These are phyloP conservation scores for Nepenthes mirabilis DNA, from an alignment of 148 eudicot species.

Conservation along the genomic window DNA sequence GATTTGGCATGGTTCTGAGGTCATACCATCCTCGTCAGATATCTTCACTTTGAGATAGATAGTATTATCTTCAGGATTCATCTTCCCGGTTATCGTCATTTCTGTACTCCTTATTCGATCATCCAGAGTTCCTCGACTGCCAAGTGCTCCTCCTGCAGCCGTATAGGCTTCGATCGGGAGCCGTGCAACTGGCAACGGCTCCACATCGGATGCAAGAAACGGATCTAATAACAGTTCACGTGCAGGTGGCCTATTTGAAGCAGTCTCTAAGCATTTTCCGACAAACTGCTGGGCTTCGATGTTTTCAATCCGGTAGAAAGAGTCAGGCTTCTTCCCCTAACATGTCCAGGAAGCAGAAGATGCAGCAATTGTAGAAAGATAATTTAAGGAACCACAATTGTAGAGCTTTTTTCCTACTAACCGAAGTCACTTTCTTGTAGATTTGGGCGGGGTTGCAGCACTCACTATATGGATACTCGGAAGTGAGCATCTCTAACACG, in stretches of 20 bases:
- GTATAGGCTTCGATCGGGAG: constrained; percentile 9
- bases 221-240: constrained; percentile 51
- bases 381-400: neutral
- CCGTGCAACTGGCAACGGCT: constrained; percentile 5
- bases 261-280: constrained; percentile 56
- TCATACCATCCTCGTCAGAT: constrained; percentile 44
- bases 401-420: constrained; percentile 10
- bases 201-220: constrained; percentile 41
- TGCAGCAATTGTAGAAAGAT: neutral
- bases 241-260: constrained; percentile 57
- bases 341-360: neutral
- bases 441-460: constrained; percentile 84
- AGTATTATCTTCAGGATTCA: constrained; percentile 47
- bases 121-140: constrained; percentile 17
- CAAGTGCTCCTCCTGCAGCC: constrained; percentile 8
- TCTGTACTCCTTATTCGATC: constrained; percentile 25
- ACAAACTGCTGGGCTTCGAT: constrained; percentile 50
- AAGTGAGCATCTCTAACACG: constrained; percentile 73
- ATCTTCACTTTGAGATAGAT: constrained; percentile 62
- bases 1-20: neutral
- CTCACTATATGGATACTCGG: constrained; percentile 70
- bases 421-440: constrained; percentile 80
- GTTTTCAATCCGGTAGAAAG: constrained; percentile 47
- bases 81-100: constrained; percentile 71
- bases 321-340: constrained; percentile 69